Percentiles rank a stretch among this genome's conserved stretches.
Evolutionary conservation across 345 rosid genomes (phyloP).

Genomic region (Hirschfeldia incana): DNA sequence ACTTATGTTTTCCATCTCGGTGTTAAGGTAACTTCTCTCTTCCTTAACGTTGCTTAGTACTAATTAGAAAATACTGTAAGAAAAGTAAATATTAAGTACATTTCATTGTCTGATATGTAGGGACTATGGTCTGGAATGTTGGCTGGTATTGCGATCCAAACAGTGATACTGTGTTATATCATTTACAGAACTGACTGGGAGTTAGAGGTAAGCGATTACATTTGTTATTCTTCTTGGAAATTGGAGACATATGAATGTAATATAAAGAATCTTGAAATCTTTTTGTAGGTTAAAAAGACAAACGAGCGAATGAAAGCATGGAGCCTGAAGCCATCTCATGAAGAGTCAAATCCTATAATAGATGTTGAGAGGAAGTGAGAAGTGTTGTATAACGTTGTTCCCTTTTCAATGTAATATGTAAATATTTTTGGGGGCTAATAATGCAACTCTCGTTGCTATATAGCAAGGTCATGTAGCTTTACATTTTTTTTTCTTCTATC

Average conservation of each 20-base stretch:
- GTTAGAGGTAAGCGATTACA: conserved; percentile 41
- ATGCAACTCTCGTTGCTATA: background rate
- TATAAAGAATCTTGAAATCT: background rate
- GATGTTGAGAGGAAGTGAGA: conserved; percentile 24
- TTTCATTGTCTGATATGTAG: conserved; percentile 25
- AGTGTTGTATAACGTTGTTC: background rate
- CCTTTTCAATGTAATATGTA: background rate
- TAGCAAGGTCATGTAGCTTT: background rate
- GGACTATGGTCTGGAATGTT: conserved; percentile 68
- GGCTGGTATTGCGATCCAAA: conserved; percentile 45
- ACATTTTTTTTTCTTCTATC: background rate
- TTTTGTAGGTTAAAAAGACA: conserved; percentile 44
- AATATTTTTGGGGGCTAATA: background rate
- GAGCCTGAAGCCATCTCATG: conserved; percentile 37
- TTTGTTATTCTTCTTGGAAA: background rate
- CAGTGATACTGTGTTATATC: conserved; percentile 40
- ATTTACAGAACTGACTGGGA: conserved; percentile 59
- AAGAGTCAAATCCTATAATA: conserved; percentile 24
- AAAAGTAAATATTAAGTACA: background rate
- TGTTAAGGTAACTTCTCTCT: conserved; percentile 42
- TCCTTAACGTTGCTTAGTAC: background rate
- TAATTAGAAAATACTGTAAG: background rate
- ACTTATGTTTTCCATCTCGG: conserved; percentile 53
- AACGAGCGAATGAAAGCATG: conserved; percentile 42
- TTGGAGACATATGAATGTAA: background rate